Evolutionary conservation across 2,329 filamentous ascomycete species (phyloP).

Genomic region (Ascochyta viciae-villosae): DNA sequence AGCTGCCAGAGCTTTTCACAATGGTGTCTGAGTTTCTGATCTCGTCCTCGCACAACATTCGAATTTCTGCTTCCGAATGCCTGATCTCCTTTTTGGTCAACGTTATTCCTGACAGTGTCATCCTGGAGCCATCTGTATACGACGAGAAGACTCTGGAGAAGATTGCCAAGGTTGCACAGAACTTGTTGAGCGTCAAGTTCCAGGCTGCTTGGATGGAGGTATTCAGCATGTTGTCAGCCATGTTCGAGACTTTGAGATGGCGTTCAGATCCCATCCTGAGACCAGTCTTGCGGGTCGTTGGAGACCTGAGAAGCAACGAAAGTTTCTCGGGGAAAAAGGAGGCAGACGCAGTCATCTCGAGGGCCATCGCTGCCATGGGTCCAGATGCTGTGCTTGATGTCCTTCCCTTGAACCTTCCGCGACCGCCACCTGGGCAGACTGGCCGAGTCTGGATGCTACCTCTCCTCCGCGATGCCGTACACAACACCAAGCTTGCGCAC

Average conservation of each 20-base stretch:
- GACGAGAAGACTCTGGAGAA: slow-evolving; percentile 91
- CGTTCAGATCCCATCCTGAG: slow-evolving; percentile 79
- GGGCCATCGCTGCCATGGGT: slow-evolving; percentile 88
- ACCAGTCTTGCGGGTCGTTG: slow-evolving; percentile 78
- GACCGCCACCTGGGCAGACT: slow-evolving; percentile 76
- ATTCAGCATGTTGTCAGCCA: slow-evolving; percentile 84
- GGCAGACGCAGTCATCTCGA: slow-evolving; percentile 87
- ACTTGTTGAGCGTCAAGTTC: slow-evolving; percentile 85
- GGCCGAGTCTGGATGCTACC: slow-evolving; percentile 96
- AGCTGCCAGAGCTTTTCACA: slow-evolving; percentile 82
- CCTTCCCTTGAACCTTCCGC: slow-evolving; percentile 83
- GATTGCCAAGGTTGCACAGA: slow-evolving; percentile 74
- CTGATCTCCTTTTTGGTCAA: slow-evolving; percentile 91
- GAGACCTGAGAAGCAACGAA: slow-evolving; percentile 85
- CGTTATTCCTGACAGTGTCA: slow-evolving; percentile 81
- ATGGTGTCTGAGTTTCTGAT: slow-evolving; percentile 82
- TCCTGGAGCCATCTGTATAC: slow-evolving; percentile 87
- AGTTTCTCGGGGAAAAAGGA: slow-evolving; percentile 94
- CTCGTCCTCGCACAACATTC: slow-evolving; percentile 89
- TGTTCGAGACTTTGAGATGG: slow-evolving; percentile 89
- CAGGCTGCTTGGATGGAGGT: slow-evolving; percentile 95
- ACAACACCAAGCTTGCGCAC: slow-evolving; percentile 85
- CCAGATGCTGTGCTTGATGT: slow-evolving; percentile 82
- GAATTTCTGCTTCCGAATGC: slow-evolving; percentile 93
- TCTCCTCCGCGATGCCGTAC: slow-evolving; percentile 85